Evolutionary conservation across 768 basidiomycete species (phyloP), one percentile per base, ranked within the genome.

Genomic region (Candolleomyces eurysporus): DNA sequence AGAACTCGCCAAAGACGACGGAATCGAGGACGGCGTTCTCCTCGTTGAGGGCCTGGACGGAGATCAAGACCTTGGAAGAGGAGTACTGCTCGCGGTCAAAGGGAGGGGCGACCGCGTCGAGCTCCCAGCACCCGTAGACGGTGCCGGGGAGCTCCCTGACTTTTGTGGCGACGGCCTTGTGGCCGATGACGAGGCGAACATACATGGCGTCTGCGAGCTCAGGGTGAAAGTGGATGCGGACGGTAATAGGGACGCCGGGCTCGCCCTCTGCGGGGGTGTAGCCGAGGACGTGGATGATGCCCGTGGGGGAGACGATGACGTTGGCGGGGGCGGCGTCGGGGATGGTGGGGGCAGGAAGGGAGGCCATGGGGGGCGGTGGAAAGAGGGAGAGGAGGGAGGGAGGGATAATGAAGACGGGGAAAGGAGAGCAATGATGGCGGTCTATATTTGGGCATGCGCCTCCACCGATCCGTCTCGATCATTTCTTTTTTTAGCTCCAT

Each of bases 101-200:
- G 26, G 81, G 74, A 5, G 90, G 90, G 0, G 83, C 82, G n/a
- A 76, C 68, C 1, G 86, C 88, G 56, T 84, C 80, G 56, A 91
- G 82, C 68, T 87, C 84, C 87, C 85, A 90, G 50, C 79, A 75
- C 36, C 83, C 84, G 59, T 79, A 79, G 8, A 77, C 73, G 0
- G 77, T 69, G 13, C 75, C 68, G n/a, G 77, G 76, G 0, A 88
- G 68, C 65, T 84, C 80, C 48, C 78, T 78, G 31, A 94, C 88
- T 13, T 81, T 81, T 0, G 92, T 94, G 39, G 78, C 78, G 26
- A 94, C 80, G 3, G 91, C 84, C 63, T 82, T 85, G 61, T 78
- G 72, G 32, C 88, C 92, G 64, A 94, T 79, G 66, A 93, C 85
- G 64, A 94, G 84, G 56, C 92, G 85, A 22, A 93, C 83, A 61